phyloP scores from a whole-genome alignment of 208 protist genomes.

The Novymonas esmeraldas region DNA sequence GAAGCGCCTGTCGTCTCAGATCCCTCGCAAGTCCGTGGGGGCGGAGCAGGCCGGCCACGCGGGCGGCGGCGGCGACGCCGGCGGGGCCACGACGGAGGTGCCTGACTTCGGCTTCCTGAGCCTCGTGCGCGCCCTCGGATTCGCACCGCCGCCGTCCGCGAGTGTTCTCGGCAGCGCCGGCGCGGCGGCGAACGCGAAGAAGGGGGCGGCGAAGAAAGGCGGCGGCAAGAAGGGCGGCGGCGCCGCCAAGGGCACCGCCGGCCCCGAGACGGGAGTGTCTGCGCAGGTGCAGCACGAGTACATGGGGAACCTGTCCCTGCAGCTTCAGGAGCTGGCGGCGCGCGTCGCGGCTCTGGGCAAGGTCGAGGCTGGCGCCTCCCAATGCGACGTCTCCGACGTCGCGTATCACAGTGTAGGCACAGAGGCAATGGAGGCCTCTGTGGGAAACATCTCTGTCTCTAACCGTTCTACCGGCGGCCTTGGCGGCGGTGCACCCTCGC shows the following conservation, averaged over 20 bases:
- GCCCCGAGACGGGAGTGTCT: not conserved
- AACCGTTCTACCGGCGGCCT: not conserved
- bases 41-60: not conserved
- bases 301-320: not conserved
- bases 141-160: slow-evolving; percentile 4
- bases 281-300: slow-evolving; percentile 17
- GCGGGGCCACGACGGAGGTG: not conserved
- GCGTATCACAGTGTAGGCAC: not conserved
- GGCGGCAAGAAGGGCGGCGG: slow-evolving; percentile 3
- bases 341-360: slow-evolving; percentile 2
- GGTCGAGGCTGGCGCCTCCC: not conserved
- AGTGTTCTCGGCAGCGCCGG: not conserved
- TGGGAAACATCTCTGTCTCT: not conserved
- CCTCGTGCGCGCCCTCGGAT: slow-evolving; percentile 27
- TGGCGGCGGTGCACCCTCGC: not conserved
- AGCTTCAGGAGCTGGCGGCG: slow-evolving; percentile 24
- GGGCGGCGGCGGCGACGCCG: not conserved
- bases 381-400: not conserved
- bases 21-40: not conserved
- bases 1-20: not conserved
- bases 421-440: not conserved
- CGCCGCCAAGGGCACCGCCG: not conserved
- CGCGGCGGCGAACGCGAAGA: not conserved
- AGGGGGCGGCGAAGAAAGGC: slow-evolving; percentile 3
- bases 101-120: slow-evolving; percentile 30